phyloP scores from a whole-genome alignment of 768 basidiomycete genomes.

The Tylopilus intermedius region DNA sequence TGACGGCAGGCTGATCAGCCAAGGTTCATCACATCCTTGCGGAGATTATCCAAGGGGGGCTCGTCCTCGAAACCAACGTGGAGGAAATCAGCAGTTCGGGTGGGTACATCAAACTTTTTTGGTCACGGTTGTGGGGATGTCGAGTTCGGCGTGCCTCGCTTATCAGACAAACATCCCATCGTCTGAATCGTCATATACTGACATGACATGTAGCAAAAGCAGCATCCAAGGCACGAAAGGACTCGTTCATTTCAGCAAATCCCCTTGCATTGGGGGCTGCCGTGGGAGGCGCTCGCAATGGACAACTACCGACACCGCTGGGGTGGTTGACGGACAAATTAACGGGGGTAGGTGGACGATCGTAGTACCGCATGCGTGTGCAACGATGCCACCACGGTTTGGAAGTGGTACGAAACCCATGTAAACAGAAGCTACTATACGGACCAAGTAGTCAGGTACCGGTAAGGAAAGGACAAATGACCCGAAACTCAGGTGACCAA shows the following conservation, averaged over 20 bases:
- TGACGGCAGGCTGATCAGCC: background rate
- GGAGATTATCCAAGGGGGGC: slow-evolving; percentile 95
- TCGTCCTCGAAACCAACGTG: slow-evolving; percentile 93
- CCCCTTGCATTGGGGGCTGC: slow-evolving; percentile 69
- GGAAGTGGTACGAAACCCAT: slow-evolving; percentile 1
- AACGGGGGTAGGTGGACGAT: slow-evolving; percentile 56
- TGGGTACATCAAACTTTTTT: slow-evolving; percentile 29
- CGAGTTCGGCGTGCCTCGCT: background rate
- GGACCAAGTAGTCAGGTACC: background rate
- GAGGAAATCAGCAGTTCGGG: slow-evolving; percentile 75
- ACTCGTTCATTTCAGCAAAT: slow-evolving; percentile 77
- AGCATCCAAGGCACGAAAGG: slow-evolving; percentile 66
- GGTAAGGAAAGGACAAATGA: background rate
- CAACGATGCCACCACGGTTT: background rate
- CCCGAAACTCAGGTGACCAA: slow-evolving; percentile 15
- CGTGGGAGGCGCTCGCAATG: slow-evolving; percentile 56
- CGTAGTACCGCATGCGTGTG: background rate
- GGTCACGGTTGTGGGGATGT: background rate
- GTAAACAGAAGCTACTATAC: background rate
- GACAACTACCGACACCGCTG: slow-evolving; percentile 62
- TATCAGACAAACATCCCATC: slow-evolving; percentile 1
- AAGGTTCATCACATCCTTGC: slow-evolving; percentile 88
- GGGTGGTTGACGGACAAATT: slow-evolving; percentile 77
- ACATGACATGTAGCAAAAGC: slow-evolving; percentile 50
- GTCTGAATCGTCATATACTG: slow-evolving; percentile 4